These are phyloP conservation scores for Lichtheimia hyalospora DNA, from an alignment of 371 early-diverging fungal genomes.

Conservation along the genomic window DNA sequence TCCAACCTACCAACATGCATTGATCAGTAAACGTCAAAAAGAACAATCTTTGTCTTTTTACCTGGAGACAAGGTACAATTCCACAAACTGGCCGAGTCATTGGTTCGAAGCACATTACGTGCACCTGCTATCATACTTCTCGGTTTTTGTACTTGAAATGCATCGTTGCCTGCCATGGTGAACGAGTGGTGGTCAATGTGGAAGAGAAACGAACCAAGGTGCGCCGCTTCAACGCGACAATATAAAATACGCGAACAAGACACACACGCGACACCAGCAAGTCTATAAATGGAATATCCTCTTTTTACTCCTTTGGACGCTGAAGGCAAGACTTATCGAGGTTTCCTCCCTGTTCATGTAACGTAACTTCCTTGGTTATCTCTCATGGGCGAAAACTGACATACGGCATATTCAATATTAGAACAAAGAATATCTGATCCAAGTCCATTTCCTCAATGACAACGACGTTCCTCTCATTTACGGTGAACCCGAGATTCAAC, in stretches of 20 bases:
- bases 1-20: conserved; percentile 69
- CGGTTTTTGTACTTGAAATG: conserved; percentile 49
- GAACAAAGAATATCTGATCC: conserved; percentile 27
- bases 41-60: conserved; percentile 7
- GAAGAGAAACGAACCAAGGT: conserved; percentile 8
- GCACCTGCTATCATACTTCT: conserved; percentile 88
- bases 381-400: not conserved
- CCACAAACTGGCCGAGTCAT: conserved; percentile 90
- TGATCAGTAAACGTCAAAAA: not conserved
- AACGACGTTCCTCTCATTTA: conserved; percentile 14
- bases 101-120: conserved; percentile 86
- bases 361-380: not conserved
- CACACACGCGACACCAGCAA: not conserved
- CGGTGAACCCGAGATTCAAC: conserved; percentile 22
- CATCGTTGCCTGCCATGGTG: conserved; percentile 25
- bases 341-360: conserved; percentile 41
- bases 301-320: conserved; percentile 35
- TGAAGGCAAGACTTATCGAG: conserved; percentile 29
- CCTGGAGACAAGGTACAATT: conserved; percentile 91
- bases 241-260: conserved; percentile 4
- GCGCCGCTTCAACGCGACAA: conserved; percentile 2
- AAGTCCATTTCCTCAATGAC: conserved; percentile 18
- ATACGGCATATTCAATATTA: conserved; percentile 1
- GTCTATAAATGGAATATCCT: conserved; percentile 27
- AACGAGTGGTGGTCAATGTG: not conserved